A percentile compares a stretch with the other conserved stretches of the same genome.
Evolutionary conservation across 176 grass and related monocot species (phyloP).

Genomic region (Bolboschoenus planiculmis): DNA sequence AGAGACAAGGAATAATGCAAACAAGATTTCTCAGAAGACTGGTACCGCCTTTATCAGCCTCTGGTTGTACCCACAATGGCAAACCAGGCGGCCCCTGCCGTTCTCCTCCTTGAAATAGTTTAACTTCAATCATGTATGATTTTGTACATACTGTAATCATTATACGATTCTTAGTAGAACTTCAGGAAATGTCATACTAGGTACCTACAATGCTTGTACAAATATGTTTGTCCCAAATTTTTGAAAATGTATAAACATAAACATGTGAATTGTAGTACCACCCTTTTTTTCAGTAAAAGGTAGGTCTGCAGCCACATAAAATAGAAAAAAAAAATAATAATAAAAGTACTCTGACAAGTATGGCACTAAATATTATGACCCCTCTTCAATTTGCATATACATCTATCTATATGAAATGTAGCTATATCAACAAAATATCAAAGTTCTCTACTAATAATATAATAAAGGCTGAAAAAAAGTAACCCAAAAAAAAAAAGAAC

Average conservation of each 20-base stretch:
- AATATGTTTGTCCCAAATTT: neutral
- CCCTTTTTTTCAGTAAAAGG: neutral
- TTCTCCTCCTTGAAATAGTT: neutral
- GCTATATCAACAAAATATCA: neutral
- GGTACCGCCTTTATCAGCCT: neutral
- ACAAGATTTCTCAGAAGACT: neutral
- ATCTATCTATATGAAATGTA: neutral
- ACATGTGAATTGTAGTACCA: neutral
- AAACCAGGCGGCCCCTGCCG: neutral
- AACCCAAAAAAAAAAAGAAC: neutral
- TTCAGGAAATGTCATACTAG: neutral
- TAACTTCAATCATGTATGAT: neutral
- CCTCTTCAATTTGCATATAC: neutral
- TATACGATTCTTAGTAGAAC: neutral
- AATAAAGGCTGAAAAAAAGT: neutral
- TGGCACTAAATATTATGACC: neutral
- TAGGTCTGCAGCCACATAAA: neutral
- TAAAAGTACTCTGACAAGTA: neutral
- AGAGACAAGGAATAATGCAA: neutral
- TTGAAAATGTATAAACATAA: neutral
- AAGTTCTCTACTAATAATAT: neutral
- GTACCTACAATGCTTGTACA: neutral
- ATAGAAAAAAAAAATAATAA: neutral
- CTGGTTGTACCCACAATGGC: neutral
- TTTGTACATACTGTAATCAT: constrained; percentile 8